phyloP scores from a whole-genome alignment of 2,329 filamentous ascomycete species.

The Phyllosticta citrichinensis region DNA sequence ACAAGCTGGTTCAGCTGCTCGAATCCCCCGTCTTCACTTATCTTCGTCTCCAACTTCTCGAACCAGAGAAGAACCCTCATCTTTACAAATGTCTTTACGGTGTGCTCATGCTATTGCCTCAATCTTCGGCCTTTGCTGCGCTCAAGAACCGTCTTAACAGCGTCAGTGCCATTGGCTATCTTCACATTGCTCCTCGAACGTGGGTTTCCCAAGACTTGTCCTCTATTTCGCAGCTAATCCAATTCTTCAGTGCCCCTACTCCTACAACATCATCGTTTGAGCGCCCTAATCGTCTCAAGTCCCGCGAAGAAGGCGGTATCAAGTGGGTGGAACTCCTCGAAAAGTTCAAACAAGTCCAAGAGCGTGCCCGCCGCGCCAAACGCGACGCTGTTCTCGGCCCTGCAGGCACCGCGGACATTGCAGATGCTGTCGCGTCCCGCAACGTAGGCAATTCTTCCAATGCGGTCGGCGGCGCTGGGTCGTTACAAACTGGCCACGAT shows the following conservation, averaged over 20 bases:
- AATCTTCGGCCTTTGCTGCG: constrained; percentile 93
- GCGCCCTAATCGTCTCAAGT: constrained; percentile 63
- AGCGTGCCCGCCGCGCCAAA: constrained; percentile 66
- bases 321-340: constrained; percentile 89
- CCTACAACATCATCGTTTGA: constrained; percentile 34
- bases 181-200: constrained; percentile 73
- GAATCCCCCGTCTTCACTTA: constrained; percentile 98
- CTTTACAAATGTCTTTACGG: constrained; percentile 97
- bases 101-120: constrained; percentile 92
- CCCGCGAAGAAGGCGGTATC: constrained; percentile 72
- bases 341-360: constrained; percentile 87
- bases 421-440: constrained; percentile 15
- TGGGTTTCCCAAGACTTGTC: constrained; percentile 41
- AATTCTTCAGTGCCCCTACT: constrained; percentile 2
- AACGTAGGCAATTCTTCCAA: constrained; percentile 13
- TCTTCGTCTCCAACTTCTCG: constrained; percentile 83
- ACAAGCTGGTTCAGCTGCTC: constrained; percentile 92
- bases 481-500: constrained; percentile 13
- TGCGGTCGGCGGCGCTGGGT: constrained; percentile 13
- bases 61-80: constrained; percentile 89
- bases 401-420: not conserved
- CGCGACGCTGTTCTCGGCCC: constrained; percentile 36
- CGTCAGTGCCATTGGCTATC: constrained; percentile 90
- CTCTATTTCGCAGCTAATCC: not conserved
- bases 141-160: constrained; percentile 94